Percentiles rank a stretch among this genome's conserved stretches.
These are phyloP conservation scores for Microcera coccophila DNA, from an alignment of 2,329 filamentous ascomycete species.

Conservation along the genomic window DNA sequence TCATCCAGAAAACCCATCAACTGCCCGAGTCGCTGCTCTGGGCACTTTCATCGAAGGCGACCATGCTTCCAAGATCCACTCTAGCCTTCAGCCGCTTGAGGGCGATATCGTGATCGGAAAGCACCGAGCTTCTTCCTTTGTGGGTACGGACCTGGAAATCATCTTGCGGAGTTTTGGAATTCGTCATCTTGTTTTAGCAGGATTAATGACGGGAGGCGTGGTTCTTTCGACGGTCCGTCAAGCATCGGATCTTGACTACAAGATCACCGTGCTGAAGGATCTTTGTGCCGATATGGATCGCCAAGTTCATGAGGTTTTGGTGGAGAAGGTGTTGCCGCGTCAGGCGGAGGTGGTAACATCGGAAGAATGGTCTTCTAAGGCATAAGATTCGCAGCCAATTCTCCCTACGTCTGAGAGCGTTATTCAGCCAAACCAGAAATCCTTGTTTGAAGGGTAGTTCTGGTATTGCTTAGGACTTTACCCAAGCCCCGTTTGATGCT, in stretches of 20 bases:
- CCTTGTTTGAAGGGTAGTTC: too few relatives aligned
- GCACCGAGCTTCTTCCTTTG: neutral
- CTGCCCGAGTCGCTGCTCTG: neutral
- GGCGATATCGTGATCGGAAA: neutral
- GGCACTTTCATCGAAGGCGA: neutral
- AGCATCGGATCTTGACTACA: neutral
- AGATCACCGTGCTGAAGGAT: neutral
- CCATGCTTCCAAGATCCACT: neutral
- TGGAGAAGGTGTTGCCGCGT: neutral
- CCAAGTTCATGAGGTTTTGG: neutral
- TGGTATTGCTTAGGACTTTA: too few relatives aligned
- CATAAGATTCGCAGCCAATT: too few relatives aligned
- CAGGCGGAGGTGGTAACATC: neutral
- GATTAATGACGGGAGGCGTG: neutral
- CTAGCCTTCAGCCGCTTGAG: neutral
- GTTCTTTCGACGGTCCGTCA: neutral
- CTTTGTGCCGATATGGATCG: neutral
- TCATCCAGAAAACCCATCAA: neutral
- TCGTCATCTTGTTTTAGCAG: neutral
- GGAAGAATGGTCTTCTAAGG: neutral
- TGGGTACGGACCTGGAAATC: neutral
- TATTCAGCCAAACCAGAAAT: too few relatives aligned
- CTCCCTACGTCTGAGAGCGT: too few relatives aligned
- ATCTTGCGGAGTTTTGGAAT: neutral
- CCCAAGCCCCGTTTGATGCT: too few relatives aligned